These are phyloP conservation scores for Trypanosoma lewisi DNA, from an alignment of 208 protist genomes.

Conservation along the genomic window DNA sequence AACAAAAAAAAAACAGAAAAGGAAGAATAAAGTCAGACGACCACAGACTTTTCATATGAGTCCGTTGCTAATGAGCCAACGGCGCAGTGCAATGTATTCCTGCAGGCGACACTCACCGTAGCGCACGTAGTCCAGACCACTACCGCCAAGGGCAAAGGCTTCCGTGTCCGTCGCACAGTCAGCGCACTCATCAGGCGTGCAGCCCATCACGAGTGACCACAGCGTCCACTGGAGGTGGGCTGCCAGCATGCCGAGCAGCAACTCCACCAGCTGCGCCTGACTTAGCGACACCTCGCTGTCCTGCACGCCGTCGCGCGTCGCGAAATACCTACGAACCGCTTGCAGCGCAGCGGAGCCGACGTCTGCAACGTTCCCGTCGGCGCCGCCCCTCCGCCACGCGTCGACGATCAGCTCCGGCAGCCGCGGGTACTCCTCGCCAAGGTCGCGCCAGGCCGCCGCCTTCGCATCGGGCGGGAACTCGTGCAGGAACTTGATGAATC, in stretches of 20 bases:
- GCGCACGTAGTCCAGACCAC: constrained; percentile 76
- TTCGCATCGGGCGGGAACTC: constrained; percentile 50
- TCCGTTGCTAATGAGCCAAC: constrained; percentile 51
- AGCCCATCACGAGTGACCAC: constrained; percentile 77
- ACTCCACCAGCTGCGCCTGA: constrained; percentile 54
- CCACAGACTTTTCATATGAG: constrained; percentile 36
- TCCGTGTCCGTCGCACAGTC: constrained; percentile 37
- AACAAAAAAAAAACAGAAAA: no score
- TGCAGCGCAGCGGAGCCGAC: constrained; percentile 14
- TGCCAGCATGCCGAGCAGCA: constrained; percentile 77
- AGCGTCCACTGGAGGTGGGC: constrained; percentile 77
- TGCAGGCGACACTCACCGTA: constrained; percentile 77
- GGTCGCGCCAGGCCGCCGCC: constrained; percentile 40
- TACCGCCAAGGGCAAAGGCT: constrained; percentile 68
- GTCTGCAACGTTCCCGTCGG: constrained; percentile 1
- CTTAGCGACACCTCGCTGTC: constrained; percentile 28
- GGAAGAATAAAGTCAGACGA: no score
- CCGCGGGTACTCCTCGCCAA: constrained; percentile 69
- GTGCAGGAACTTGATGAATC: constrained; percentile 80
- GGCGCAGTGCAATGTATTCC: constrained; percentile 73
- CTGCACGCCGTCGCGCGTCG: constrained; percentile 10
- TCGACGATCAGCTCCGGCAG: constrained; percentile 68
- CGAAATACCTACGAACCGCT: constrained; percentile 23
- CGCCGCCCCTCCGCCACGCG: constrained; percentile 37
- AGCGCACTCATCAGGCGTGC: constrained; percentile 41